Base-by-base conservation (phyloP, 169 alveolate genomes). In the Plasmodium falciparum region DNA sequence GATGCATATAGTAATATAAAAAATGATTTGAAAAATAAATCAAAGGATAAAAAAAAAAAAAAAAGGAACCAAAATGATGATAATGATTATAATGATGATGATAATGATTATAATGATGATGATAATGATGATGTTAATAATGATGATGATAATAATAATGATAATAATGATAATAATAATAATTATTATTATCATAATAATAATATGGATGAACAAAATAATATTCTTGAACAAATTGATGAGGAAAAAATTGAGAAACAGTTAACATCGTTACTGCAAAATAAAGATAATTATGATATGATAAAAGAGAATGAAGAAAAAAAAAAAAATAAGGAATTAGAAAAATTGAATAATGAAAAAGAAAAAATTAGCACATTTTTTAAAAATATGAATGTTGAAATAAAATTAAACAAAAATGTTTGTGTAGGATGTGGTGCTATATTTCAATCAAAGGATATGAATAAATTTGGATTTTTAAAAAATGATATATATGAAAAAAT, bases 361-460 rank as follows among this genome's bases (percentile, higher is more conserved):
- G 69, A 83, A 69, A 69, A 69, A 29, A 67, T 83, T 6, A 47
- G 33, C 5, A 43, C 69, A 1, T 83, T 83, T 83, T 83, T 83
- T 69, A 83, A 69, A 33, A 43, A 39, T 33, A 83, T 83, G 91
- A 67, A 72, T 6, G 66, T 70, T 9, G 24, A 83, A 70, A 54
- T 83, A n/a, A 67, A 83, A 49, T 56, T 83, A 49, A 62, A 70
- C 1, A 83, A 61, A 49, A 61, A 63, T 49, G 45, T 50, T 11
- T 94, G 96, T 52, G 72, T 66, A 33, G 96, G 96, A 6, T 94
- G 96, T 59, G 96, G 96, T 62, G 88, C 92, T 20, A 67, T 73
- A 29, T 72, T 94, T 50, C 96, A 94, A 56, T 59, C 92, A 22
- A 26, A 26, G 3, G 78, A 92, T 20, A 47, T 52, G 50, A 67